Evolutionary conservation across 139 green algal species (phyloP).

Genomic region (Closterium sp.): DNA sequence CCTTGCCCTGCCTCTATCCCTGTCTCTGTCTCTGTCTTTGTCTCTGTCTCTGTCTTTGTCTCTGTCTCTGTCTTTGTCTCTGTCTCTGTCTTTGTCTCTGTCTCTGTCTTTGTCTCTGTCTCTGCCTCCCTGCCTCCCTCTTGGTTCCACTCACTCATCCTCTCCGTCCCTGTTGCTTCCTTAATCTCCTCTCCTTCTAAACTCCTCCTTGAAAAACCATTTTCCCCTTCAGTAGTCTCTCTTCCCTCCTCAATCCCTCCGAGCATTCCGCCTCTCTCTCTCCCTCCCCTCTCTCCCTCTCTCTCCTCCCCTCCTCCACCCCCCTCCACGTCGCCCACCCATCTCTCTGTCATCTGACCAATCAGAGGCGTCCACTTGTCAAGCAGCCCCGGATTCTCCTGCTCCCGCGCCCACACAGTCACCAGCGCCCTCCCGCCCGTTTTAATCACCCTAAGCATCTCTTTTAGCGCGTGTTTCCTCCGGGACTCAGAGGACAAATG

Average conservation of each 20-base stretch:
- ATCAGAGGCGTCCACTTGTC: constrained; percentile 78
- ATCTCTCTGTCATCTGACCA: constrained; percentile 19
- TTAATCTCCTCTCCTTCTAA: background rate
- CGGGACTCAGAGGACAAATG: constrained; percentile 76
- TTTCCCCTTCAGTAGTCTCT: background rate
- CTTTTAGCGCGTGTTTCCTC: constrained; percentile 63
- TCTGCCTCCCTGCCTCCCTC: background rate
- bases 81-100: no score
- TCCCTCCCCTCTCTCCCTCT: background rate
- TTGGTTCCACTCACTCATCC: background rate
- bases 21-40: no score
- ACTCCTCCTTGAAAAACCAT: background rate
- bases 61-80: no score
- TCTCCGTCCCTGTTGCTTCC: background rate
- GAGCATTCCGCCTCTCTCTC: background rate
- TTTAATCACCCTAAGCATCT: constrained; percentile 75
- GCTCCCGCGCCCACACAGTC: constrained; percentile 90
- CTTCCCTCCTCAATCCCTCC: background rate
- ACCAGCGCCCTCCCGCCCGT: constrained; percentile 56
- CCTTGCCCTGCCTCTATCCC: no score
- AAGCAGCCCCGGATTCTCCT: constrained; percentile 82
- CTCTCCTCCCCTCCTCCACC: background rate
- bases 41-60: no score
- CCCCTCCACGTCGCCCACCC: background rate
- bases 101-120: no score